Evolutionary conservation across 192 early-diverging fungal species (phyloP).

Genomic region (Coemansia sp.): DNA sequence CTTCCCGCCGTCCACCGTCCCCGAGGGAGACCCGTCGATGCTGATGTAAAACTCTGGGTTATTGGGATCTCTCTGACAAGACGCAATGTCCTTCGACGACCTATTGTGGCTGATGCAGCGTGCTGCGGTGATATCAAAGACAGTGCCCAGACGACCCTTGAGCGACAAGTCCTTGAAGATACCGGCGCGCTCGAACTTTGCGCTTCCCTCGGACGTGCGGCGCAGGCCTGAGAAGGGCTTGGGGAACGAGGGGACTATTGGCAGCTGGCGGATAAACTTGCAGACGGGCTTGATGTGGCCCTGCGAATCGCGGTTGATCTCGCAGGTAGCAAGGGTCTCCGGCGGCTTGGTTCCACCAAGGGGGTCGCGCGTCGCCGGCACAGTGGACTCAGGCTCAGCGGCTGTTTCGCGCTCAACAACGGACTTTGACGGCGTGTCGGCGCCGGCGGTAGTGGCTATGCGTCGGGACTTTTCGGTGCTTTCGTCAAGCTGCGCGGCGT

Average conservation of each 20-base stretch:
- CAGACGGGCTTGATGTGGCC: slow-evolving; percentile 42
- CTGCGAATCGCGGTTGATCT: slow-evolving; percentile 35
- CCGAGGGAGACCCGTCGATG: slow-evolving; percentile 40
- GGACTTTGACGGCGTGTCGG: not conserved
- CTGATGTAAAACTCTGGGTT: slow-evolving; percentile 44
- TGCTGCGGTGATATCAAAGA: slow-evolving; percentile 30
- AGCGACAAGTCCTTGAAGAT: slow-evolving; percentile 42
- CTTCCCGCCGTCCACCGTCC: too few species aligned
- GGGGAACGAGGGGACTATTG: slow-evolving; percentile 38
- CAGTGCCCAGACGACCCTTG: slow-evolving; percentile 24
- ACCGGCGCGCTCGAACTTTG: slow-evolving; percentile 34
- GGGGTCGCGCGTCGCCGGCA: slow-evolving; percentile 18
- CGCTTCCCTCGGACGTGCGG: slow-evolving; percentile 30
- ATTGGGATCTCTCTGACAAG: slow-evolving; percentile 46
- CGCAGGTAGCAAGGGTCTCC: slow-evolving; percentile 46
- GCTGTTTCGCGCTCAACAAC: slow-evolving; percentile 5
- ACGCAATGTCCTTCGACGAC: slow-evolving; percentile 21
- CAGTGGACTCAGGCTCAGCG: not conserved
- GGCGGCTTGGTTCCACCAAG: slow-evolving; percentile 27
- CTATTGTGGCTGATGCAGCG: slow-evolving; percentile 45
- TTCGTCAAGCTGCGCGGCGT: slow-evolving; percentile 19
- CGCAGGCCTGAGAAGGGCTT: slow-evolving; percentile 40
- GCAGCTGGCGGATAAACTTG: slow-evolving; percentile 43
- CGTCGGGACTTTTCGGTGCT: not conserved
- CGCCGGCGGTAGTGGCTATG: not conserved